Evolutionary conservation across 2,329 filamentous ascomycete species (phyloP), one percentile per base, ranked within the genome.

Genomic region (Diaporthe vexans): DNA sequence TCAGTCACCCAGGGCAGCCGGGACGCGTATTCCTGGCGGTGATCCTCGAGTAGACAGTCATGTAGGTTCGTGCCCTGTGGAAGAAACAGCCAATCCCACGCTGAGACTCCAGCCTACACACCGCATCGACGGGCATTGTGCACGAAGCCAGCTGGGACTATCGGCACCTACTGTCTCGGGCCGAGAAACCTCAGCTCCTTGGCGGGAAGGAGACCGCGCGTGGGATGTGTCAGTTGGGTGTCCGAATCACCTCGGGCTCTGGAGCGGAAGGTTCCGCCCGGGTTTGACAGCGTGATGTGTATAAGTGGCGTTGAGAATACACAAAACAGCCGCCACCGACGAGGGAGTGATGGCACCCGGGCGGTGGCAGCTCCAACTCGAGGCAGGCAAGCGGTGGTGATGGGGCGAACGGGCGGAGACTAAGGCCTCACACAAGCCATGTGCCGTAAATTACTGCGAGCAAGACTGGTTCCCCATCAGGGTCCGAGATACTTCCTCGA

Each of bases 111-210:
- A 13, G 4, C 21, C 29, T 21, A 17, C 21, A 68, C 29, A 67
- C 29, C 13, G 5, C 24, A 37, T 10, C n/a, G 7, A 51, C 24
- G 48, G 48, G 46, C 11, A 67, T 67, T 37, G n/a, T 13, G 9
- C 35, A 11, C 48, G 3, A 52, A 15, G 15, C 40, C 63, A 68
- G 46, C 24, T 11, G 33, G 33, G 26, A 68, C n/a, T 40, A 33
- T 40, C 63, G 63, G 63, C 63, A 52, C 29, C 11, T 40, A 40
- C 21, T 68, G 46, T 68, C 63, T 54, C 63, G 63, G 63, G 46
- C 63, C 63, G 63, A 68, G 33, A 33, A 15, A 24, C 24, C 10
- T 26, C 63, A 40, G 63, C 63, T 37, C 21, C n/a, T 37, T 11
- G 29, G 43, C 46, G 29, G 63, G 63, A 37, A 37, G 51, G 21